Evolutionary conservation across 352 stramenopile species (phyloP).

Genomic region (Thraustochytrium sp.): DNA sequence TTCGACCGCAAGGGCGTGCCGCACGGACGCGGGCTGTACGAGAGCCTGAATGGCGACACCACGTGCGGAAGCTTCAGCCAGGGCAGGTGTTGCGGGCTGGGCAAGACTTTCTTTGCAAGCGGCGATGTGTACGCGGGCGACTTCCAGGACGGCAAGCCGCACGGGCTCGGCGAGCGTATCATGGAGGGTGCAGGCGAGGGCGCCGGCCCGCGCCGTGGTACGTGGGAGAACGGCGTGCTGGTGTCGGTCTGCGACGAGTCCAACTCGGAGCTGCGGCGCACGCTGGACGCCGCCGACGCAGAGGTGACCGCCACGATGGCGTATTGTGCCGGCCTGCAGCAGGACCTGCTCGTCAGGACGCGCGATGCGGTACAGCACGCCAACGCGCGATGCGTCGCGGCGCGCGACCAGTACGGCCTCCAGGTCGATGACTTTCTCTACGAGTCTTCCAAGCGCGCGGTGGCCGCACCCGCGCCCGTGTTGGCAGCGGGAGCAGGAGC

Average conservation of each 20-base stretch:
- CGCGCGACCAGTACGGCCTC: neutral
- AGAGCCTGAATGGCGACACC: neutral
- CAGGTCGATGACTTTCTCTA: constrained; percentile 4
- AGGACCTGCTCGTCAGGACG: neutral
- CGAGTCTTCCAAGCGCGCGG: neutral
- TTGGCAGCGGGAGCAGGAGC: neutral
- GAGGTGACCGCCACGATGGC: neutral
- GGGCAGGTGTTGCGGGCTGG: constrained; percentile 24
- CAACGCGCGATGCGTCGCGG: neutral
- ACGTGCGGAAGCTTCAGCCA: neutral
- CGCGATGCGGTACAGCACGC: neutral
- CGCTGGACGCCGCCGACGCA: neutral
- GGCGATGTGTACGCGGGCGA: neutral
- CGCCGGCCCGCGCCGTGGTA: neutral
- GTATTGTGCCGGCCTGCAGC: neutral
- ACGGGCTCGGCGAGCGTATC: constrained; percentile 8
- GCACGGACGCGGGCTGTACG: neutral
- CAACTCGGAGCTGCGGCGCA: neutral
- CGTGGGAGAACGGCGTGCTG: neutral
- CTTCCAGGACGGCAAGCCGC: constrained; percentile 19
- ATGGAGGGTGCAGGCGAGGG: neutral
- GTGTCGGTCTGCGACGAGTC: neutral
- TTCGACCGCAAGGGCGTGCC: neutral
- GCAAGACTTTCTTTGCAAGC: constrained; percentile 22
- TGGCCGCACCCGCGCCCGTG: neutral